Evolutionary conservation across 139 green algal genomes (phyloP).

Genomic region (Dunaliella primolecta): DNA sequence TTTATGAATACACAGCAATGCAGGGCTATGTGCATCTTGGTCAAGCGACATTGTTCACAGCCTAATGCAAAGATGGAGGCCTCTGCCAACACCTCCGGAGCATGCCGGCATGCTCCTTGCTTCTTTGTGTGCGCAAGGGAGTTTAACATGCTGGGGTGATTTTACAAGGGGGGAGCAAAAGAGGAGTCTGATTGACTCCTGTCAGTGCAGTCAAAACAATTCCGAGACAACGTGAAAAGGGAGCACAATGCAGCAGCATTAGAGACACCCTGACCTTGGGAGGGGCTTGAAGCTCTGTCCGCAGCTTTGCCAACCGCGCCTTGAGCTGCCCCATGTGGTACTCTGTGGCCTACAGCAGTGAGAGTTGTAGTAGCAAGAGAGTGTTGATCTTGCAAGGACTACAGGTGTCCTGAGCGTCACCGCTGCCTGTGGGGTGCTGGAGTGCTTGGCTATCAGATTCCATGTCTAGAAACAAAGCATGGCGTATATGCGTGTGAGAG

Average conservation of each 20-base stretch:
- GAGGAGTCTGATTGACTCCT: background rate
- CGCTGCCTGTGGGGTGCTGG: background rate
- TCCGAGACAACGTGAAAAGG: too few relatives aligned
- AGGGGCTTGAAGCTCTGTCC: conserved; percentile 91
- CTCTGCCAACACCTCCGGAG: too few relatives aligned
- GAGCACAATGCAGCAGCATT: too few relatives aligned
- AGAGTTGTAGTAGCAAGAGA: background rate
- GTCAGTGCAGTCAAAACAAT: background rate
- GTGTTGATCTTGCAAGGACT: background rate
- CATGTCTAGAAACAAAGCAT: background rate
- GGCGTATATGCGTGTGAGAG: background rate
- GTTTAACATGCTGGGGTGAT: too few relatives aligned
- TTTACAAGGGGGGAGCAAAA: too few relatives aligned
- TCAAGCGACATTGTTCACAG: too few relatives aligned
- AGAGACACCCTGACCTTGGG: conserved; percentile 17
- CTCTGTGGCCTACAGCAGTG: conserved; percentile 68
- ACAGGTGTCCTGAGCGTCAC: background rate
- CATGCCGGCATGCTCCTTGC: too few relatives aligned
- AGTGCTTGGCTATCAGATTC: background rate
- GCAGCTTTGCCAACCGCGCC: conserved; percentile 89
- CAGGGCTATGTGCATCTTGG: too few relatives aligned
- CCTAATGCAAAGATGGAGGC: too few relatives aligned
- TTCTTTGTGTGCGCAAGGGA: too few relatives aligned
- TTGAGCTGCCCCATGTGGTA: conserved; percentile 97
- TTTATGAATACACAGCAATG: too few relatives aligned